phyloP scores from a whole-genome alignment of 148 eudicot genomes.

The Rhododendron ovatum region DNA sequence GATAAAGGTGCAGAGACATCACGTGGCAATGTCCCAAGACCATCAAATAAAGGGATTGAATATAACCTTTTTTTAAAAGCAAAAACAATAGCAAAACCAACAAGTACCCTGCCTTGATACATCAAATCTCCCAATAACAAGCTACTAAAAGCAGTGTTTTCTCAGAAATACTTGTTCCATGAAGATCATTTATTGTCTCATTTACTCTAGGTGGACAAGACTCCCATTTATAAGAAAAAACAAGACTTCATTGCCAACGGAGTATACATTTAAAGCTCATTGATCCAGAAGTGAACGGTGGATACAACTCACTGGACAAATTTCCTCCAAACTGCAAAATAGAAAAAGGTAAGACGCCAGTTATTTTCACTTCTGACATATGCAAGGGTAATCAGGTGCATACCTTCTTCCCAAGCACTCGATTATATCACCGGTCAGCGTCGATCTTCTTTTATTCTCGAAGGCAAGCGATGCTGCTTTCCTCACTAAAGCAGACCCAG shows the following conservation, averaged over 20 bases:
- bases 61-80: too few species aligned
- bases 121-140: not conserved
- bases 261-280: not conserved
- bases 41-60: too few species aligned
- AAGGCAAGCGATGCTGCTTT: slow-evolving; percentile 78
- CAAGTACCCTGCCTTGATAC: not conserved
- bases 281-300: not conserved
- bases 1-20: too few species aligned
- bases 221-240: not conserved
- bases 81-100: not conserved
- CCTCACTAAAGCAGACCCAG: slow-evolving; percentile 74
- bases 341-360: not conserved
- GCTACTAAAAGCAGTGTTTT: not conserved
- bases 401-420: slow-evolving; percentile 84
- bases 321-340: slow-evolving; percentile 73
- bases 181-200: not conserved
- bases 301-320: slow-evolving; percentile 37
- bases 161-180: not conserved
- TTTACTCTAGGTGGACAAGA: not conserved
- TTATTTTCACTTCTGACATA: not conserved
- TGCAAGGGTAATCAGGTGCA: not conserved
- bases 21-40: too few species aligned
- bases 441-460: slow-evolving; percentile 67
- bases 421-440: slow-evolving; percentile 78
- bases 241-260: not conserved